Percentiles rank a stretch among this genome's conserved stretches.
phyloP scores from a whole-genome alignment of 2,329 filamentous ascomycete genomes.

The Proliferodiscus dingleyae region DNA sequence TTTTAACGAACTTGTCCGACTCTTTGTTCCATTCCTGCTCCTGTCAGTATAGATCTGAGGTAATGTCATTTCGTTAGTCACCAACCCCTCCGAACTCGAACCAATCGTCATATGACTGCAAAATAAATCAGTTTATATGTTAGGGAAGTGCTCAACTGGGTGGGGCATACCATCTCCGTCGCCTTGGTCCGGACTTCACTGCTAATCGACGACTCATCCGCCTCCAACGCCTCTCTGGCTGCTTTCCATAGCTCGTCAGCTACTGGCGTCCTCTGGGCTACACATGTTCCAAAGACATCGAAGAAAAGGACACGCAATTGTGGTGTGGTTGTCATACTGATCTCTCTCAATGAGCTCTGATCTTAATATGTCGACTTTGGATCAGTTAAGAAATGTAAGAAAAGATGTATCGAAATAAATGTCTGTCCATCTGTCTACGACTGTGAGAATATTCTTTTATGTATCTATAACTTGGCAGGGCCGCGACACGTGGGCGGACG shows the following conservation, averaged over 20 bases:
- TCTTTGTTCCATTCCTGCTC: constrained; percentile 18
- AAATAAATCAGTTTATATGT: constrained; percentile 13
- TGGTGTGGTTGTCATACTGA: constrained; percentile 13
- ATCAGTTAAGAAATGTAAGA: constrained; percentile 9
- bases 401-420: constrained; percentile 9
- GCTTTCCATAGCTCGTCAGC: constrained; percentile 15
- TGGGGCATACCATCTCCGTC: constrained; percentile 12
- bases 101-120: constrained; percentile 16
- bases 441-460: neutral
- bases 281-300: constrained; percentile 16
- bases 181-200: constrained; percentile 16
- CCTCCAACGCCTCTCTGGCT: constrained; percentile 14
- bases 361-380: constrained; percentile 9
- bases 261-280: constrained; percentile 15
- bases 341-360: constrained; percentile 8
- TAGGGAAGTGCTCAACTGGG: constrained; percentile 8
- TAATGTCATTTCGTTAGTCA: constrained; percentile 11
- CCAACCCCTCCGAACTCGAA: constrained; percentile 13
- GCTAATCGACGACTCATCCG: constrained; percentile 14
- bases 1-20: constrained; percentile 12
- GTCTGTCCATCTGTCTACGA: constrained; percentile 8
- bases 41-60: constrained; percentile 12
- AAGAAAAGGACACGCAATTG: constrained; percentile 16
- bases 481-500: too few species aligned
- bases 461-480: too few species aligned